These are phyloP conservation scores for Neopestalotiopsis sp. DNA, from an alignment of 2,329 filamentous ascomycete genomes.

Conservation along the genomic window DNA sequence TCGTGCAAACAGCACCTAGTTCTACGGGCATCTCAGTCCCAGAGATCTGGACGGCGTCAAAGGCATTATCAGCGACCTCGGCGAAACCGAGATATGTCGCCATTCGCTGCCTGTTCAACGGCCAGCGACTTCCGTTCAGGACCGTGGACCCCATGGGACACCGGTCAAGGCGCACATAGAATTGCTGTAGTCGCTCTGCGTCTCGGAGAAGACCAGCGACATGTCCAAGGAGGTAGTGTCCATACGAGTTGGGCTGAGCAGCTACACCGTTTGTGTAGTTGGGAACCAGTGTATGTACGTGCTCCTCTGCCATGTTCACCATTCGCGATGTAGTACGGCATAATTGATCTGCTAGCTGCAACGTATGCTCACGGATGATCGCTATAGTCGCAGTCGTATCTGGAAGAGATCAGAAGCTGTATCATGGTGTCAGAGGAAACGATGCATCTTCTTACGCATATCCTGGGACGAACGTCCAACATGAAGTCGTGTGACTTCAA, in stretches of 20 bases:
- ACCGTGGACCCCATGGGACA: conserved; percentile 15
- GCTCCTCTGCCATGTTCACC: conserved; percentile 11
- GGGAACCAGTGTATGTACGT: conserved; percentile 9
- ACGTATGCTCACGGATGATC: neutral
- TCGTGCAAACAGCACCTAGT: conserved; percentile 5
- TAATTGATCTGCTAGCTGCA: conserved; percentile 4
- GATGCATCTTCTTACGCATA: neutral
- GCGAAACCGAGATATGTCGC: conserved; percentile 12
- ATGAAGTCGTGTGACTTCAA: conserved; percentile 16
- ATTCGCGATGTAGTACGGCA: neutral
- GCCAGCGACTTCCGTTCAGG: conserved; percentile 15
- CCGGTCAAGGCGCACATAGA: conserved; percentile 14
- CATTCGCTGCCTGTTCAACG: conserved; percentile 12
- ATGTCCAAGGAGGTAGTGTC: conserved; percentile 16
- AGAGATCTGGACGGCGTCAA: conserved; percentile 17
- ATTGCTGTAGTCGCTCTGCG: conserved; percentile 16
- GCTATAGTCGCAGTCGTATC: conserved; percentile 14
- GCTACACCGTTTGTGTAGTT: conserved; percentile 19
- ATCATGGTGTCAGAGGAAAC: neutral
- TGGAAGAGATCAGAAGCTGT: neutral
- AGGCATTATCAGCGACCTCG: conserved; percentile 13
- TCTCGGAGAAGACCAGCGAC: conserved; percentile 15
- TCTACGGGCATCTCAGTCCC: conserved; percentile 17
- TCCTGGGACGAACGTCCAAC: conserved; percentile 15
- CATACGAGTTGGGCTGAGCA: conserved; percentile 19